Conservation (phyloP, 345 rosid genomes). For the Lagerstroemia speciosa region DNA sequence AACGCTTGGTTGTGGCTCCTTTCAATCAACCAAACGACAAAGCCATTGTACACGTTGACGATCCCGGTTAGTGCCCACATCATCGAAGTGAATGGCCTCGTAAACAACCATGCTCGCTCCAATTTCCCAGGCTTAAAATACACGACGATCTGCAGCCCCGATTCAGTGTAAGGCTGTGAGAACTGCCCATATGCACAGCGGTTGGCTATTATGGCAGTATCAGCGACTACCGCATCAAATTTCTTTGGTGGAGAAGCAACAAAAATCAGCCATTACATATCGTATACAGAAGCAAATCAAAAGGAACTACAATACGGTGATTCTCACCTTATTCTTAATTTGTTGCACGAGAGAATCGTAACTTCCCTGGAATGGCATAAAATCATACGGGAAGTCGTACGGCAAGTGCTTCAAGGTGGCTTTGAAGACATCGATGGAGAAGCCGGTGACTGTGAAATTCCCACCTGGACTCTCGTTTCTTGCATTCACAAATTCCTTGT, state of each 20-base stretch:
- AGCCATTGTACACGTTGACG: slow-evolving; percentile 13
- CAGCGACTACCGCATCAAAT: slow-evolving; percentile 20
- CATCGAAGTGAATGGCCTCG: slow-evolving; percentile 12
- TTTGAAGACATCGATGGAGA: slow-evolving; percentile 16
- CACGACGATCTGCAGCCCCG: slow-evolving; percentile 15
- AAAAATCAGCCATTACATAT: background rate
- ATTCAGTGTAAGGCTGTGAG: slow-evolving; percentile 21
- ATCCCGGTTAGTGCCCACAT: slow-evolving; percentile 15
- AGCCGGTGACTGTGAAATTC: slow-evolving; percentile 6
- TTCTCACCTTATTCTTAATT: background rate
- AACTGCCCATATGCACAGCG: slow-evolving; percentile 11
- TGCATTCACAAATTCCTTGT: slow-evolving; percentile 15
- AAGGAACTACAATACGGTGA: background rate
- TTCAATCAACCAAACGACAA: slow-evolving; percentile 28
- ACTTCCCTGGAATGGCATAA: slow-evolving; percentile 10
- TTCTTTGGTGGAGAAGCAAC: slow-evolving; percentile 2
- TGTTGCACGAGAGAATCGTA: slow-evolving; percentile 10
- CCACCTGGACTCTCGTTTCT: slow-evolving; percentile 3
- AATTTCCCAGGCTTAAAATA: background rate
- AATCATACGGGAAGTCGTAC: slow-evolving; percentile 9
- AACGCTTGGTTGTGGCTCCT: slow-evolving; percentile 3
- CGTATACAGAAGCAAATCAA: background rate
- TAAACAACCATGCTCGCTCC: slow-evolving; percentile 17
- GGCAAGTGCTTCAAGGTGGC: slow-evolving; percentile 6
- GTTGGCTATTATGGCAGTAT: slow-evolving; percentile 16